Conservation (phyloP, 1,284 basidiomycete species). For the Fomitopsis pinicola region DNA sequence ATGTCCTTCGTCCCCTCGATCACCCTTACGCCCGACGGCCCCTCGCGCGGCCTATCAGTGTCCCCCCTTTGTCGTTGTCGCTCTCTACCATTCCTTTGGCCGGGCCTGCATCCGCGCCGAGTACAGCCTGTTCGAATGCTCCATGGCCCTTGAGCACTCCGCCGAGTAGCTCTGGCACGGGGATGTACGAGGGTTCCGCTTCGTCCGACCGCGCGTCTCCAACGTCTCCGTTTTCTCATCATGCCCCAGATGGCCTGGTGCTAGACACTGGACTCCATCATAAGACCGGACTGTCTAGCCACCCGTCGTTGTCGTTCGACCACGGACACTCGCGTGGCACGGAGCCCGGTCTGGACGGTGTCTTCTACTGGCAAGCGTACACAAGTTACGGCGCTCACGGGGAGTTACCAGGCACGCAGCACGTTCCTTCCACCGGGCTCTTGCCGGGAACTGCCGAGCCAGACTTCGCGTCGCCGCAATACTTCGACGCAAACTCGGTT, state of each 20-base stretch:
- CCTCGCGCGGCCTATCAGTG: slow-evolving; percentile 27
- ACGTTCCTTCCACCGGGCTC: slow-evolving; percentile 12
- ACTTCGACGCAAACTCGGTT: slow-evolving; percentile 6
- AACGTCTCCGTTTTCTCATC: slow-evolving; percentile 18
- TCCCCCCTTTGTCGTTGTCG: slow-evolving; percentile 26
- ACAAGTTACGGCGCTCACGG: slow-evolving; percentile 16
- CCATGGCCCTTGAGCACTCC: slow-evolving; percentile 27
- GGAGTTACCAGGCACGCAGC: slow-evolving; percentile 13
- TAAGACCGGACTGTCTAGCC: slow-evolving; percentile 10
- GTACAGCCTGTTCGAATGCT: slow-evolving; percentile 29
- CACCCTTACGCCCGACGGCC: slow-evolving; percentile 21
- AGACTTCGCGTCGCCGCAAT: slow-evolving; percentile 11
- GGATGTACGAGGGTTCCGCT: slow-evolving; percentile 17
- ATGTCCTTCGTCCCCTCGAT: slow-evolving; percentile 15
- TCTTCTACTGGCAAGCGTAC: slow-evolving; percentile 20
- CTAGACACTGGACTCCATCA: slow-evolving; percentile 13
- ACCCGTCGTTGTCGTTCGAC: slow-evolving; percentile 14
- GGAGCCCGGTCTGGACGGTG: not conserved
- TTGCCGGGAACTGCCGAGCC: slow-evolving; percentile 15
- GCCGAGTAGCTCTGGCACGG: slow-evolving; percentile 22
- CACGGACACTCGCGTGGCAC: slow-evolving; percentile 12
- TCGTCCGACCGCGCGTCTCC: slow-evolving; percentile 21
- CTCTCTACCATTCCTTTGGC: slow-evolving; percentile 15
- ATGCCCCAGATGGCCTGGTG: slow-evolving; percentile 14
- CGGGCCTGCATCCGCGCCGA: slow-evolving; percentile 26